Evolutionary conservation across 2,329 filamentous ascomycete genomes (phyloP), one percentile per base, ranked within the genome.

Genomic region (Claviceps pazoutovae): DNA sequence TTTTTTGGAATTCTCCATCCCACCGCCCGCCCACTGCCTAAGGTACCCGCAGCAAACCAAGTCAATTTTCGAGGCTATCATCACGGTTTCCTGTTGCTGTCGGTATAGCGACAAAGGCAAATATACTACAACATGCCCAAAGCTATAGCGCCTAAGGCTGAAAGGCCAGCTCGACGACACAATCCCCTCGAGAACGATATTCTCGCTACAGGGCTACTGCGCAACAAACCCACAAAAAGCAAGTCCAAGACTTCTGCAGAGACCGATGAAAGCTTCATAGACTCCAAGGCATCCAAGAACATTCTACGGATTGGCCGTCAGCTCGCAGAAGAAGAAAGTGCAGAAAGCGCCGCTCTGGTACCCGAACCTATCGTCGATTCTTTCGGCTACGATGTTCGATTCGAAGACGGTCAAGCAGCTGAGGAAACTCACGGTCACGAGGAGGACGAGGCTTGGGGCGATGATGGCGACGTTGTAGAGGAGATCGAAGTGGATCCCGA

Each of bases 181-280:
- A 94, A 94, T 60, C 90, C 91, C 42, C 84, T 98, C 54, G 85
- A 91, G 61, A 86, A 95, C 63, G 93, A 97, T 62, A 76, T 97
- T 64, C 70, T 84, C 59, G 75, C 88, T 58, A 77, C 83, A 53
- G 76, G 83, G 55, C 73, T 83, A 58, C 66, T 91, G 62, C 80
- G 90, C 71, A 82, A 82, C 65, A 83, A 90, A 74, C 75, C 80
- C 34, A 82, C 82, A 59, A 88, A 88, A 72, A 76, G 76, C 59
- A 84, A 82, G 67, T 72, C 75, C 57, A 85, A 82, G 67, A 76
- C 73, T 49, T 75, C 73, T 50, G 78, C 74, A 49, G 78, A 79
- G 54, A 76, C 81, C 53, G 76, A 79, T 54, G 80, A 86, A 55
- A 73, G 76, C 57, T 97, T 85, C 62, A 81, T 98, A 55, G 90